Evolutionary conservation across 306 rosid species (phyloP), one percentile per base, ranked within the genome.

Genomic region (Albizia julibrissin): DNA sequence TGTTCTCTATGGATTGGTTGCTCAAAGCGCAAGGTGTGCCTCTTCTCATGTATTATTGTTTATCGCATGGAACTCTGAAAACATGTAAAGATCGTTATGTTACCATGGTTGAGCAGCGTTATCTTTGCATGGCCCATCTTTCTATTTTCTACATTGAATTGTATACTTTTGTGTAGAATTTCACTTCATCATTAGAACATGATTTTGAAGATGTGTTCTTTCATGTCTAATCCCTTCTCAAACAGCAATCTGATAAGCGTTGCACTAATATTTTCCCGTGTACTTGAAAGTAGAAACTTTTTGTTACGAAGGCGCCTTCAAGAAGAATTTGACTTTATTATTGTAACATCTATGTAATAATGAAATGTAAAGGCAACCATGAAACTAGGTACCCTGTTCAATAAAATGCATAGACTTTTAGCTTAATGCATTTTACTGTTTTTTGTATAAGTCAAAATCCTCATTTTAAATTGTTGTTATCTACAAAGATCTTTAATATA

Each of bases 1-100:
- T 65, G 70, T 90, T 85, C 97, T 92, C 84, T 76, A 86, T 77
- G 97, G 94, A 77, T 85, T 82, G 85, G 88, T 92, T 86, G 85
- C 94, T 79, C 97, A 92, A 47, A 90, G 97, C 89, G 97, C 97
- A 84, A 92, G 97, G 97, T 92, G 37, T 54, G 33, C 72, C 61
- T 52, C 69, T 79, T 54, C 82, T 26, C 33, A 33, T 82, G 50
- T 46, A 56, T 84, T 59, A 37, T 73, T 27, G 62, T 59, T 81
- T 62, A 33, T 73, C 62, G 21, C 58, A 54, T 82, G 68, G 56
- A 43, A 74, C 69, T 76, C 37, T 61, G 29, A 39, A 31, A 65
- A 70, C 47, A 46, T 65, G 52, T 66, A 75, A 52, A 27, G 26
- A 40, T 79, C 68, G 58, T 65, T 24, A 67, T 42, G 68, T 78